phyloP scores from a whole-genome alignment of 2,329 filamentous ascomycete species.

The Pseudogymnoascus sp. region DNA sequence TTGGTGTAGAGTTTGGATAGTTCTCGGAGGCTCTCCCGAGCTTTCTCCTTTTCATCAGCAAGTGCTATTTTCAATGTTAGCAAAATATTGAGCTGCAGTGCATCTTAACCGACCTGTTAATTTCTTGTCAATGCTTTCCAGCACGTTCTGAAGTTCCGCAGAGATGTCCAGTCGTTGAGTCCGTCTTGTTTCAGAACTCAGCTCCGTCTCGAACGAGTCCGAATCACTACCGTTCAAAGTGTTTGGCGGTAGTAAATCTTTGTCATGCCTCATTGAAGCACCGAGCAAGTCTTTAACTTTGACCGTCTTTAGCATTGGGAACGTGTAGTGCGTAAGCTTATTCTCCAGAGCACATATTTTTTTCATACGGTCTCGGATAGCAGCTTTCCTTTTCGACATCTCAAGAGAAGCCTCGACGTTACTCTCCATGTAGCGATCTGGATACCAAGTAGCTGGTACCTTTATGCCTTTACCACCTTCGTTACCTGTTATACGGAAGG shows the following conservation, averaged over 20 bases:
- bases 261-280: conserved; percentile 28
- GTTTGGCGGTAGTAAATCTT: conserved; percentile 18
- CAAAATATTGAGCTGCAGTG: neutral
- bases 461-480: conserved; percentile 41
- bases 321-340: conserved; percentile 23
- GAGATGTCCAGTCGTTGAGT: conserved; percentile 23
- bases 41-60: conserved; percentile 28
- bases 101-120: conserved; percentile 23
- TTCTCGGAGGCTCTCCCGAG: conserved; percentile 29
- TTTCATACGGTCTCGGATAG: conserved; percentile 26
- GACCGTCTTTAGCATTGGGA: conserved; percentile 21
- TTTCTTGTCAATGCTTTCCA: conserved; percentile 30
- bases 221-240: conserved; percentile 13
- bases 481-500: conserved; percentile 39
- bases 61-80: conserved; percentile 25
- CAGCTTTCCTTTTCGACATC: conserved; percentile 33
- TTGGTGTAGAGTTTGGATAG: conserved; percentile 36
- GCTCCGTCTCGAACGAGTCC: conserved; percentile 16
- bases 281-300: conserved; percentile 29
- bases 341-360: conserved; percentile 25
- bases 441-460: conserved; percentile 47
- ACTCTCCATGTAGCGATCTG: conserved; percentile 46
- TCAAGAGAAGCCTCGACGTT: conserved; percentile 42
- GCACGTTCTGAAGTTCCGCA: conserved; percentile 24
- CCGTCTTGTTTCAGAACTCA: neutral